Conservation (phyloP, 2,329 filamentous ascomycete genomes). For the Diaporthe amygdali region DNA sequence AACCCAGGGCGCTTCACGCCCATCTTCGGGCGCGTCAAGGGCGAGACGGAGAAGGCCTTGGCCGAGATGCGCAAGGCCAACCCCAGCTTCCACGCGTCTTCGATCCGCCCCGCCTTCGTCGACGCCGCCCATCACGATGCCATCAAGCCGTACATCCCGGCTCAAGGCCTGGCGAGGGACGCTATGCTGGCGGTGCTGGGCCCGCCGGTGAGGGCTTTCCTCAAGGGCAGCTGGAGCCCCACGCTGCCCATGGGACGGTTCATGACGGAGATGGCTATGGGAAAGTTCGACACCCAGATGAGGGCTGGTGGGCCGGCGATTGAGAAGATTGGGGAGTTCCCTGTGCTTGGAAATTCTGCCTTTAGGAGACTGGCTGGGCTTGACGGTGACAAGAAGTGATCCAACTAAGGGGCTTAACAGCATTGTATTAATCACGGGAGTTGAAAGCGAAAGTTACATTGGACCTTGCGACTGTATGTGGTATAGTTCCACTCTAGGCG, state of each 20-base stretch:
- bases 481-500: too few relatives aligned
- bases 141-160: slow-evolving; percentile 48
- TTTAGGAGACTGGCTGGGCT: slow-evolving; percentile 41
- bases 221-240: slow-evolving; percentile 41
- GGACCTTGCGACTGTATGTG: not conserved
- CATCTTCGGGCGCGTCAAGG: slow-evolving; percentile 69
- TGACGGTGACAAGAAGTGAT: not conserved
- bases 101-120: slow-evolving; percentile 64
- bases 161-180: slow-evolving; percentile 28
- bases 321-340: slow-evolving; percentile 40
- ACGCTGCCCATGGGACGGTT: slow-evolving; percentile 50
- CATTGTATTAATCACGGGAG: not conserved
- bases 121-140: slow-evolving; percentile 52
- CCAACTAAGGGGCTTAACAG: not conserved
- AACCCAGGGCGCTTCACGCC: slow-evolving; percentile 60
- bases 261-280: slow-evolving; percentile 51
- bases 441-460: too few relatives aligned
- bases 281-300: slow-evolving; percentile 36
- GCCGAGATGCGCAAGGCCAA: slow-evolving; percentile 53
- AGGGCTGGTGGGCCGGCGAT: slow-evolving; percentile 34
- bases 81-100: slow-evolving; percentile 57
- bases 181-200: slow-evolving; percentile 29
- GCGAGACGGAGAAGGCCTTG: slow-evolving; percentile 66
- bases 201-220: slow-evolving; percentile 30
- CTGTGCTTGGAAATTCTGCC: slow-evolving; percentile 40